These are phyloP conservation scores for Candida gorgasii DNA, from an alignment of 805 yeast species.

Conservation along the genomic window DNA sequence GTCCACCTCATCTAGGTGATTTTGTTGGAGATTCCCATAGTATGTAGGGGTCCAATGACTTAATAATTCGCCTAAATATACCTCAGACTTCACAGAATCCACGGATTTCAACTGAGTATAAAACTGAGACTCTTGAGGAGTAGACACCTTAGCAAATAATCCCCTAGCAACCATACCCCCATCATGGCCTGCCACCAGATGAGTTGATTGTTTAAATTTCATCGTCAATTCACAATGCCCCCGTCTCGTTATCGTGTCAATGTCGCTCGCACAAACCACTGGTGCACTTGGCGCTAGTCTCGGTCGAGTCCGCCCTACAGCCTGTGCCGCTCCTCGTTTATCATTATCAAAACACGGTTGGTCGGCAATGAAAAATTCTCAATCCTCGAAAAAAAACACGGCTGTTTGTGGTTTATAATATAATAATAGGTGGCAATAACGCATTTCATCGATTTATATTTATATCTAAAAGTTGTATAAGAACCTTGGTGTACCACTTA, in stretches of 20 bases:
- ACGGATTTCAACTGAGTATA: constrained; percentile 45
- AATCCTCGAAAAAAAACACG: constrained; percentile 7
- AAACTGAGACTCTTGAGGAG: constrained; percentile 70
- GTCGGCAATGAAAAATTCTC: constrained; percentile 5
- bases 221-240: no score
- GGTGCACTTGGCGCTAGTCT: no score
- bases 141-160: constrained; percentile 71
- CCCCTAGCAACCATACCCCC: constrained; percentile 70
- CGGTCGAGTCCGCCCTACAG: neutral
- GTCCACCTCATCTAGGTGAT: constrained; percentile 22
- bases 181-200: constrained; percentile 92
- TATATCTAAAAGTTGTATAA: neutral
- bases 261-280: no score
- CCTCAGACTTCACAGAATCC: neutral
- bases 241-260: no score
- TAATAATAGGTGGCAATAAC: constrained; percentile 4
- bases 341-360: constrained; percentile 3
- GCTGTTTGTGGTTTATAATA: constrained; percentile 5
- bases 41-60: constrained; percentile 63
- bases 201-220: constrained; percentile 25
- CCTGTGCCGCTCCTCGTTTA: neutral
- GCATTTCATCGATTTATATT: neutral
- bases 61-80: constrained; percentile 20
- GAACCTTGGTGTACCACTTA: no score
- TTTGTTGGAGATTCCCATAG: constrained; percentile 59